Conservation (phyloP, 495 filamentous ascomycete species). For the Sporormia fimetaria region DNA sequence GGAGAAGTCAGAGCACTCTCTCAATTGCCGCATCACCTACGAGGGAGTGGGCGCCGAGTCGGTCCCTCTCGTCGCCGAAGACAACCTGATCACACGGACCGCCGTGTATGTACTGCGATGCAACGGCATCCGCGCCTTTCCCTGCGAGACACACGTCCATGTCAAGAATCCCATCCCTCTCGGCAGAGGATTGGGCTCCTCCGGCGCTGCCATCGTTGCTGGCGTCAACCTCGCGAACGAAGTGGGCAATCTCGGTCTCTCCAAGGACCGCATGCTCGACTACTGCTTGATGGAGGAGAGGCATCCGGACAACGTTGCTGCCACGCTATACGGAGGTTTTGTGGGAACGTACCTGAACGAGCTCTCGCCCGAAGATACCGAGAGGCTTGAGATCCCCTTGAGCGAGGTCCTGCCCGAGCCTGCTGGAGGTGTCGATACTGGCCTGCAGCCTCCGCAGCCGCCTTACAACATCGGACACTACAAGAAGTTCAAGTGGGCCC, state of each 20-base stretch:
- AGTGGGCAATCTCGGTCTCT: conserved; percentile 66
- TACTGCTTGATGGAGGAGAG: conserved; percentile 94
- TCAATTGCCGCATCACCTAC: conserved; percentile 84
- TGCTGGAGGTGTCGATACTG: conserved; percentile 79
- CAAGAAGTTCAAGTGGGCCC: conserved; percentile 80
- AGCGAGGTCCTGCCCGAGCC: conserved; percentile 83
- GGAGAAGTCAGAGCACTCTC: conserved; percentile 43
- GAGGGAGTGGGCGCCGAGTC: conserved; percentile 70
- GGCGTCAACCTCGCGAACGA: conserved; percentile 86
- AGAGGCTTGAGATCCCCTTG: conserved; percentile 83
- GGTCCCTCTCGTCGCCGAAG: conserved; percentile 64
- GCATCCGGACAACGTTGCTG: conserved; percentile 94
- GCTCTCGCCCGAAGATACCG: conserved; percentile 70
- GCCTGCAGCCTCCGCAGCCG: conserved; percentile 71
- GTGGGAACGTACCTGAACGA: conserved; percentile 91
- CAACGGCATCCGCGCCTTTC: conserved; percentile 72
- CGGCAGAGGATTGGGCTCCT: conserved; percentile 80
- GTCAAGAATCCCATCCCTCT: conserved; percentile 89
- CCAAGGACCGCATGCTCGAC: conserved; percentile 76
- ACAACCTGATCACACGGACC: conserved; percentile 82
- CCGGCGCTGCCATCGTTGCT: conserved; percentile 87
- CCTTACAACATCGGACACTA: conserved; percentile 85
- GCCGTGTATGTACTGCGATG: conserved; percentile 88
- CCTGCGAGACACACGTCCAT: conserved; percentile 75
- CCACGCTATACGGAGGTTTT: conserved; percentile 91